Evolutionary conservation across 2,329 filamentous ascomycete genomes (phyloP).

Genomic region (Aspergillus hortae): DNA sequence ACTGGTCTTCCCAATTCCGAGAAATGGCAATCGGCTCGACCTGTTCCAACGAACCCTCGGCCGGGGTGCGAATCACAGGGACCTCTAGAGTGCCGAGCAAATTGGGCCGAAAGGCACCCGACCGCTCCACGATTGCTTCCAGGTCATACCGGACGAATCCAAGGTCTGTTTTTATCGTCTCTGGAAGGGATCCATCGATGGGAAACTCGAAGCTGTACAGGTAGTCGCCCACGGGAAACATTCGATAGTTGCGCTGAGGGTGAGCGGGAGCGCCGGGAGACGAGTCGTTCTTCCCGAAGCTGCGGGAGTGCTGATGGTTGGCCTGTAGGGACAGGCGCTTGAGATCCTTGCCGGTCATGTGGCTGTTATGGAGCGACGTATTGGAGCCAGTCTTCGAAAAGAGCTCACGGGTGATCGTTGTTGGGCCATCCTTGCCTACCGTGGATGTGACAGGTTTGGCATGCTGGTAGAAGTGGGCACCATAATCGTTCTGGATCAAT

Average conservation of each 20-base stretch:
- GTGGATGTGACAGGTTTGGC: conserved; percentile 34
- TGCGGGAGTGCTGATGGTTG: conserved; percentile 66
- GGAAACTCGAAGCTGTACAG: conserved; percentile 76
- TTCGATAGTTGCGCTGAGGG: conserved; percentile 76
- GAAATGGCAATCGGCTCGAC: conserved; percentile 92
- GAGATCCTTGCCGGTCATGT: conserved; percentile 45
- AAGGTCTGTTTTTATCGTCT: conserved; percentile 83
- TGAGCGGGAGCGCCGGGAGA: conserved; percentile 54
- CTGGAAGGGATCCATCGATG: conserved; percentile 72
- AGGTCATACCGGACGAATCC: conserved; percentile 86
- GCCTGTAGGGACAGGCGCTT: conserved; percentile 74
- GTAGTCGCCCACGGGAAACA: conserved; percentile 74
- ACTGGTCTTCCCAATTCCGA: conserved; percentile 88
- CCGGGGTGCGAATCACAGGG: conserved; percentile 75
- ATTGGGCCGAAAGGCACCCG: conserved; percentile 87
- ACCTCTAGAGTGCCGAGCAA: conserved; percentile 79
- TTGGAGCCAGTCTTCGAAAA: conserved; percentile 37
- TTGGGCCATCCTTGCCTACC: conserved; percentile 29
- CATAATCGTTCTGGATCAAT: conserved; percentile 56
- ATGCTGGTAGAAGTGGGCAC: conserved; percentile 61
- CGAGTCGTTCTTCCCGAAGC: conserved; percentile 76
- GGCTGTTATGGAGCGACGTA: conserved; percentile 43
- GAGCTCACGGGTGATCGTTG: conserved; percentile 32
- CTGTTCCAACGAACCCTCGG: conserved; percentile 84
- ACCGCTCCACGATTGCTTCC: conserved; percentile 77